phyloP scores from a whole-genome alignment of 345 rosid species.

The Eucalyptus curtisii region DNA sequence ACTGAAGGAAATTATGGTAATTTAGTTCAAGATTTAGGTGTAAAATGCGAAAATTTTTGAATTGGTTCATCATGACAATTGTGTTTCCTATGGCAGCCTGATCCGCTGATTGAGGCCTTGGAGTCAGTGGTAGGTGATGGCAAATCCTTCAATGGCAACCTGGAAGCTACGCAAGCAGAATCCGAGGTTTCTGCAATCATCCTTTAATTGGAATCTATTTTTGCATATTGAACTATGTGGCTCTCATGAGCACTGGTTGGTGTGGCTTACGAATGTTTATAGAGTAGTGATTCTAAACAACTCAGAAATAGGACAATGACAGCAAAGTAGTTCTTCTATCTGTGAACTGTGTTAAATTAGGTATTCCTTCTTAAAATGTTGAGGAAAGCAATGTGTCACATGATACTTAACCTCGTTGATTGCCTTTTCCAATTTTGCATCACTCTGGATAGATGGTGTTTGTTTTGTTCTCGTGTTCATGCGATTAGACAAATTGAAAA shows the following conservation, averaged over 20 bases:
- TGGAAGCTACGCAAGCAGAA: constrained; percentile 64
- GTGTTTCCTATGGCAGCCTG: constrained; percentile 41
- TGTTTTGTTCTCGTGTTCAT: background rate
- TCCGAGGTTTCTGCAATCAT: constrained; percentile 38
- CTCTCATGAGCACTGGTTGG: background rate
- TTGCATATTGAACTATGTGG: background rate
- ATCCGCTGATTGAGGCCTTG: constrained; percentile 70
- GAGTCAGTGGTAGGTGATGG: constrained; percentile 65
- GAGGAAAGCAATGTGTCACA: background rate
- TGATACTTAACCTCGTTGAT: background rate
- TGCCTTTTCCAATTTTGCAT: background rate
- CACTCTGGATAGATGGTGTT: background rate
- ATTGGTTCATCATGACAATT: background rate
- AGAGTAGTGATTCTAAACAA: background rate
- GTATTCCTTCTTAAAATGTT: background rate
- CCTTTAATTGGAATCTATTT: background rate
- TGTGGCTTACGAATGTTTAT: background rate
- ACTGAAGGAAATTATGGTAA: constrained; percentile 71
- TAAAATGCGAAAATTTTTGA: background rate
- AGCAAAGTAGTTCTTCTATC: background rate
- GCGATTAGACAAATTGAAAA: background rate
- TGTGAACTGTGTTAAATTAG: background rate
- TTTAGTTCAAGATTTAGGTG: background rate
- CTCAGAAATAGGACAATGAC: background rate
- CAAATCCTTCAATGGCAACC: constrained; percentile 40